Conservation (phyloP, 331 rosid genomes). For the Saraca asoca region DNA sequence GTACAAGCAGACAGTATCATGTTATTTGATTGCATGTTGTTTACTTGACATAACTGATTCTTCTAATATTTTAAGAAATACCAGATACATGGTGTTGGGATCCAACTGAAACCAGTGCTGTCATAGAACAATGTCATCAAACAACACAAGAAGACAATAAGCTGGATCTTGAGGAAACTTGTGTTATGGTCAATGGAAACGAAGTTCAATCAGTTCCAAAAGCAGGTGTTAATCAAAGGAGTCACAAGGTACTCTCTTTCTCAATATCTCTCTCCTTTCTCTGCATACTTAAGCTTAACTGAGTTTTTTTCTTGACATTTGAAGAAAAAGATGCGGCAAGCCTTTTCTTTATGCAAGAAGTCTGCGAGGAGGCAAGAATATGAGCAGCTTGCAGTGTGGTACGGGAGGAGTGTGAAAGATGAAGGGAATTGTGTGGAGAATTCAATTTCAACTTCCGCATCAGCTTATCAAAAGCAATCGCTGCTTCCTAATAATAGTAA, state of each 20-base stretch:
- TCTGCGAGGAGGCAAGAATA: conserved; percentile 78
- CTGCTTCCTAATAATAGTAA: conserved; percentile 9
- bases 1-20: not conserved
- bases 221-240: conserved; percentile 33
- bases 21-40: conserved; percentile 25
- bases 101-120: conserved; percentile 34
- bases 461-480: conserved; percentile 34
- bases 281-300: conserved; percentile 13
- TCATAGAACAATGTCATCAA: conserved; percentile 34
- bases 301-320: conserved; percentile 1
- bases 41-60: conserved; percentile 20
- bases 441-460: conserved; percentile 20
- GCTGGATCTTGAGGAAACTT: conserved; percentile 64
- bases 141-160: conserved; percentile 36
- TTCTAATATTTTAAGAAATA: conserved; percentile 36
- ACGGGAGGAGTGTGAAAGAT: conserved; percentile 37
- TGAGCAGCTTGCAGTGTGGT: conserved; percentile 65
- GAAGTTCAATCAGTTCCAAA: conserved; percentile 51
- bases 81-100: conserved; percentile 38
- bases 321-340: conserved; percentile 61
- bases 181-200: conserved; percentile 65
- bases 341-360: conserved; percentile 58
- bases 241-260: conserved; percentile 55
- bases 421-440: conserved; percentile 29
- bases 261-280: not conserved